A percentile compares a stretch with the other conserved stretches of the same genome.
Conservation (phyloP, 768 basidiomycete species). For the Hericium rajendrae region DNA sequence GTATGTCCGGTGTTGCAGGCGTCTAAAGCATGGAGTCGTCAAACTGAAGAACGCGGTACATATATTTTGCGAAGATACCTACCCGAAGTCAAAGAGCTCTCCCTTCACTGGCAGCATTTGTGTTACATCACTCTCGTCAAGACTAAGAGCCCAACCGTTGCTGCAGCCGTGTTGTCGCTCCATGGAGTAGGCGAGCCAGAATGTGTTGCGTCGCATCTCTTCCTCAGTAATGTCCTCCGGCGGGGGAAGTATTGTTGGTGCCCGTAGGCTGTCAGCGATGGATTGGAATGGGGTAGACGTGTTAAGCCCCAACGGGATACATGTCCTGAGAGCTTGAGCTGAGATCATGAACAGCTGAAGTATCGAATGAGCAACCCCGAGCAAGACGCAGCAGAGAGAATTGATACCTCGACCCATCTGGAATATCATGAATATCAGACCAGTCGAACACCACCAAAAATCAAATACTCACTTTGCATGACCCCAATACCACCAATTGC, state of each 20-base stretch:
- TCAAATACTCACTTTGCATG: conserved; percentile 47
- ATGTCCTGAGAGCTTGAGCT: conserved; percentile 45
- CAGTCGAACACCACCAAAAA: neutral
- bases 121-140: conserved; percentile 68
- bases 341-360: conserved; percentile 50
- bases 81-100: conserved; percentile 53
- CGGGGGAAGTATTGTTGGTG: conserved; percentile 48
- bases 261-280: conserved; percentile 46
- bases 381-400: neutral
- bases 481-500: conserved; percentile 68
- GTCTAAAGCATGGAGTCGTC: neutral
- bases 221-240: conserved; percentile 59
- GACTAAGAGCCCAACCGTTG: conserved; percentile 60
- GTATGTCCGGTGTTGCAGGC: conserved; percentile 34
- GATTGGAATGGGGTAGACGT: conserved; percentile 57
- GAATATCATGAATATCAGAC: neutral
- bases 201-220: conserved; percentile 61
- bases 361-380: neutral
- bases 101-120: conserved; percentile 58
- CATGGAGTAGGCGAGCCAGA: conserved; percentile 63
- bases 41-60: neutral
- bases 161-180: conserved; percentile 60
- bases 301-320: conserved; percentile 62
- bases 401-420: conserved; percentile 65
- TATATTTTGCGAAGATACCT: conserved; percentile 16